phyloP scores from a whole-genome alignment of 768 basidiomycete species.

The Lactifluus volemus region DNA sequence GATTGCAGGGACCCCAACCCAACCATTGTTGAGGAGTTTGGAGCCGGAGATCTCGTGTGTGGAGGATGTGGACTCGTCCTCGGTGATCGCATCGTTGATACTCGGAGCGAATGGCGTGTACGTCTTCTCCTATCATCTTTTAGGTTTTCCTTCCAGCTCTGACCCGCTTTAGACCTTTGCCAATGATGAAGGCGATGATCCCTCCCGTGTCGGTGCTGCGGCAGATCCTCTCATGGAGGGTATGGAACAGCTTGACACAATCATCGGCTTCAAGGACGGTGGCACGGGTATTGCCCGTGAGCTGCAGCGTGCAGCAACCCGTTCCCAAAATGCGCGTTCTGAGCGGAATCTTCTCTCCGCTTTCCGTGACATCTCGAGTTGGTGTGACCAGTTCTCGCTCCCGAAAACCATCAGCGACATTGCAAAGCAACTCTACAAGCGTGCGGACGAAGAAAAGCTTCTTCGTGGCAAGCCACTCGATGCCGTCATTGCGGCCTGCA shows the following conservation, averaged over 20 bases:
- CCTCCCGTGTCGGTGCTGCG: conserved; percentile 98
- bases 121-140: conserved; percentile 30
- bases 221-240: conserved; percentile 90
- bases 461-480: conserved; percentile 86
- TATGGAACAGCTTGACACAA: conserved; percentile 88
- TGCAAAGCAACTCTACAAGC: conserved; percentile 95
- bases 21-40: conserved; percentile 95
- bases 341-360: conserved; percentile 83
- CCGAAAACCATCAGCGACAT: conserved; percentile 92
- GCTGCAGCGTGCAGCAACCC: conserved; percentile 85
- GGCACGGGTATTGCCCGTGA: conserved; percentile 88
- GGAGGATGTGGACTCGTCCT: conserved; percentile 88
- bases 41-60: conserved; percentile 95
- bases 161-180: conserved; percentile 80
- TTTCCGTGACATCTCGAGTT: conserved; percentile 84
- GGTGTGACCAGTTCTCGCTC: conserved; percentile 94
- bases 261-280: conserved; percentile 93
- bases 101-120: conserved; percentile 95
- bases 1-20: conserved; percentile 93
- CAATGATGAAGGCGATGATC: conserved; percentile 98
- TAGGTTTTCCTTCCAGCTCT: conserved; percentile 17
- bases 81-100: conserved; percentile 95
- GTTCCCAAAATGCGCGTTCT: conserved; percentile 66
- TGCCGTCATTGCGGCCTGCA: conserved; percentile 93
- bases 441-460: conserved; percentile 91